phyloP scores from a whole-genome alignment of 495 filamentous ascomycete genomes.

The Neurospora sp. region DNA sequence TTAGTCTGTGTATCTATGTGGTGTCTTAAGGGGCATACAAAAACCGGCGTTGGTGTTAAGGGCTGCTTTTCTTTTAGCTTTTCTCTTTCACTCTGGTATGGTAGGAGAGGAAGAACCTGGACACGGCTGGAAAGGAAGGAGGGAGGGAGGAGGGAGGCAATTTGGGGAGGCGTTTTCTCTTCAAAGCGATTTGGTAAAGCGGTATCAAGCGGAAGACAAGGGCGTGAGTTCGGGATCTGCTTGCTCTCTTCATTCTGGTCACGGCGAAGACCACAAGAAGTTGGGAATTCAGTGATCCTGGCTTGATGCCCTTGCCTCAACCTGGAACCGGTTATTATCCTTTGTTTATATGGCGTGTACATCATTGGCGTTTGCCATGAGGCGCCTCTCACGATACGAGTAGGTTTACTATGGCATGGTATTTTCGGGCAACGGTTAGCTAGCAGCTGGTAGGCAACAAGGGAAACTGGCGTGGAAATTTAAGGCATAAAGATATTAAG shows the following conservation, averaged over 20 bases:
- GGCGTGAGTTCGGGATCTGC: not conserved
- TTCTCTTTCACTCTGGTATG: not conserved
- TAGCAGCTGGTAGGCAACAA: not conserved
- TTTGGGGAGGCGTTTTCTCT: not conserved
- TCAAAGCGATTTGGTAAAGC: not conserved
- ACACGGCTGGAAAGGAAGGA: not conserved
- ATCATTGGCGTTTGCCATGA: not conserved
- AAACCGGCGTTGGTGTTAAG: conserved; percentile 15
- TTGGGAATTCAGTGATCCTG: not conserved
- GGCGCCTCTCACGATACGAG: not conserved
- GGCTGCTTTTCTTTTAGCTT: conserved; percentile 5
- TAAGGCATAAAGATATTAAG: not conserved
- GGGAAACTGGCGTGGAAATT: not conserved
- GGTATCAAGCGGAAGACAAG: not conserved
- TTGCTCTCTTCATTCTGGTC: not conserved
- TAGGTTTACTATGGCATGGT: not conserved
- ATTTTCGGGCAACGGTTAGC: not conserved
- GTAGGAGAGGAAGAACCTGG: conserved; percentile 1
- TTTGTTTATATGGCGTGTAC: not conserved
- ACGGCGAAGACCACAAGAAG: not conserved
- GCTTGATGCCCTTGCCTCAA: not conserved
- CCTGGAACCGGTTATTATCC: not conserved
- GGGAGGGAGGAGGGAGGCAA: not conserved
- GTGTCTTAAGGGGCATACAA: conserved; percentile 20
- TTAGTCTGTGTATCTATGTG: conserved; percentile 12